phyloP scores from a whole-genome alignment of 306 rosid genomes.

The Carpinus fangiana region DNA sequence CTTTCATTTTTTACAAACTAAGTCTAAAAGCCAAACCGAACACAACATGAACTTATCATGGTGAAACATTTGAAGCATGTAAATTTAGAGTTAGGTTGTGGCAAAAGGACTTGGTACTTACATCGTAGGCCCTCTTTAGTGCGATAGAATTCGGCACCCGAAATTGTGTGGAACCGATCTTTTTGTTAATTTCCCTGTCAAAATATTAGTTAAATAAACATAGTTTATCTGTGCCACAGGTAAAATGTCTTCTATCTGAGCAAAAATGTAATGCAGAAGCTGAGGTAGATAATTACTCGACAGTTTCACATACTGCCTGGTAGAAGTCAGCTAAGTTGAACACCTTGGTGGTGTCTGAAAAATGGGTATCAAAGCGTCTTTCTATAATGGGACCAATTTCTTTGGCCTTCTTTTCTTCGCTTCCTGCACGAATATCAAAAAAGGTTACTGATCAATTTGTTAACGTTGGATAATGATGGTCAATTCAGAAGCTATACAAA shows the following conservation, averaged over 20 bases:
- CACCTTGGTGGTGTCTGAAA: neutral
- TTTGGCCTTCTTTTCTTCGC: slow-evolving; percentile 37
- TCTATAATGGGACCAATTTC: slow-evolving; percentile 34
- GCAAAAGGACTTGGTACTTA: slow-evolving; percentile 23
- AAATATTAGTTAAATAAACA: neutral
- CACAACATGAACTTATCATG: no score
- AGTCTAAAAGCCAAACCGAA: no score
- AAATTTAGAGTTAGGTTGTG: neutral
- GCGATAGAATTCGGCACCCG: neutral
- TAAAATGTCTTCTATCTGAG: neutral
- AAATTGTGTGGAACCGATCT: slow-evolving; percentile 50
- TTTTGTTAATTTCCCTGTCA: slow-evolving; percentile 48
- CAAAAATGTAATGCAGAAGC: neutral
- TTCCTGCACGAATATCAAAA: slow-evolving; percentile 29
- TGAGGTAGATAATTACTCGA: slow-evolving; percentile 48
- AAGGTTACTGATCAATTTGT: neutral
- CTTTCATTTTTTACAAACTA: no score
- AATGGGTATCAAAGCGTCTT: neutral
- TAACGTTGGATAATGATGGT: neutral
- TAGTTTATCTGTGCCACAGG: no score
- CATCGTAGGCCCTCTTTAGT: neutral
- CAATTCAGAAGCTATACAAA: neutral
- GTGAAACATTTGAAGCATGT: no score
- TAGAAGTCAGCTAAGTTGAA: slow-evolving; percentile 29
- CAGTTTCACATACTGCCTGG: slow-evolving; percentile 44